A percentile compares a stretch with the other conserved stretches of the same genome.
phyloP scores from a whole-genome alignment of 2,329 filamentous ascomycete species.

The Fusarium pininemorale region DNA sequence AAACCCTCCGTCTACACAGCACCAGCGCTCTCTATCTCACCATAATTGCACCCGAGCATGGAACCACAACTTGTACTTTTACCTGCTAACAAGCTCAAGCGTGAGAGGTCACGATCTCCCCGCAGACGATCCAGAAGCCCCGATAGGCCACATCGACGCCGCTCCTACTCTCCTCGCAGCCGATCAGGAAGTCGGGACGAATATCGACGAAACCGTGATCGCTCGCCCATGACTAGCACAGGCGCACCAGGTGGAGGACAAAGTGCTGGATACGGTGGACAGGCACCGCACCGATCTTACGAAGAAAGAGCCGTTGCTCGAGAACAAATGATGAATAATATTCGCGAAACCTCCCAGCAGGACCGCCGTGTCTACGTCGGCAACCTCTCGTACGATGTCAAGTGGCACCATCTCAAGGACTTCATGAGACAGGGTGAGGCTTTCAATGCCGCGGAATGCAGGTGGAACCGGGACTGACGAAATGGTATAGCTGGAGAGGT shows the following conservation, averaged over 20 bases:
- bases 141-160: constrained; percentile 72
- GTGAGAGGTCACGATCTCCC: constrained; percentile 84
- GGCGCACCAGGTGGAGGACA: constrained; percentile 75
- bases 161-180: constrained; percentile 82
- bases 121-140: constrained; percentile 88
- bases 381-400: constrained; percentile 99
- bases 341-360: constrained; percentile 95
- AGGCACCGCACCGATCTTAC: constrained; percentile 73
- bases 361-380: constrained; percentile 99
- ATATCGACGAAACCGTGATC: constrained; percentile 77
- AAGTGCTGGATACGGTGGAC: constrained; percentile 70
- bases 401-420: constrained; percentile 99
- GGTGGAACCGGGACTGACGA: constrained; percentile 52
- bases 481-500: constrained; percentile 87
- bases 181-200: constrained; percentile 80
- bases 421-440: constrained; percentile 98
- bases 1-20: constrained; percentile 19
- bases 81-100: constrained; percentile 61
- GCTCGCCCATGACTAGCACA: constrained; percentile 86
- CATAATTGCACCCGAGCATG: constrained; percentile 28
- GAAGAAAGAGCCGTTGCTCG: constrained; percentile 86
- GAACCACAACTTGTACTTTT: constrained; percentile 12
- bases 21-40: not conserved
- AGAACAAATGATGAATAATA: constrained; percentile 95
- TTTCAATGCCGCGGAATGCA: constrained; percentile 39